Conservation (phyloP, 2,329 filamentous ascomycete genomes). For the Aureobasidium sp. region DNA sequence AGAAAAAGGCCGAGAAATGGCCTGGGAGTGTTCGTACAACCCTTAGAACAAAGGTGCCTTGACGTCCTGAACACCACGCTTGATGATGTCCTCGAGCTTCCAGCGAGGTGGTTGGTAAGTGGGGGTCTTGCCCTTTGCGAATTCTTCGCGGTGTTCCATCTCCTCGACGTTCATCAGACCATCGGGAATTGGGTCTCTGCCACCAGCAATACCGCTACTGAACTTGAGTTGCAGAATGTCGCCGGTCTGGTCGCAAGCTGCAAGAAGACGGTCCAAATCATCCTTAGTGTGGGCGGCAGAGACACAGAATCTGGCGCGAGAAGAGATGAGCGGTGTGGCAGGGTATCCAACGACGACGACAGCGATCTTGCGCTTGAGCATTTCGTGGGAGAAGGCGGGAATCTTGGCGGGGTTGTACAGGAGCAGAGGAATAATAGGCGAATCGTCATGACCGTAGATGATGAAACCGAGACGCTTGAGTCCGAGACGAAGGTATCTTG, state of each 20-base stretch:
- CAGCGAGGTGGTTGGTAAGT: conserved; percentile 63
- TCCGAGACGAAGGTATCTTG: conserved; percentile 91
- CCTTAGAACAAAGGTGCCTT: conserved; percentile 50
- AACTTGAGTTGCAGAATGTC: conserved; percentile 92
- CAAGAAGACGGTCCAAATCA: conserved; percentile 81
- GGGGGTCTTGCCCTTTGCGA: conserved; percentile 40
- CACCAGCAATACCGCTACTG: conserved; percentile 90
- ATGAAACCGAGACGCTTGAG: conserved; percentile 96
- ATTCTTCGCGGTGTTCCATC: conserved; percentile 48
- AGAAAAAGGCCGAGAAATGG: background rate
- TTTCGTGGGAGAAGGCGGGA: conserved; percentile 95
- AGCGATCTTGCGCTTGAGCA: conserved; percentile 95
- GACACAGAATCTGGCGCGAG: conserved; percentile 90
- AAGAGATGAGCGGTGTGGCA: conserved; percentile 89
- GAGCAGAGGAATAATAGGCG: conserved; percentile 87
- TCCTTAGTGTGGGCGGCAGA: conserved; percentile 97
- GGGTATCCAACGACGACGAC: conserved; percentile 97
- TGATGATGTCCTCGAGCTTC: conserved; percentile 66
- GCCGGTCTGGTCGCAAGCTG: conserved; percentile 86
- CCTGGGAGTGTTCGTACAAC: background rate
- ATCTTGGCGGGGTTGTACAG: conserved; percentile 99
- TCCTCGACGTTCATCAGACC: conserved; percentile 65
- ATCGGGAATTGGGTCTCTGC: conserved; percentile 66
- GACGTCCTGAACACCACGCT: conserved; percentile 64
- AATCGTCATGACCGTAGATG: conserved; percentile 95